Base-by-base conservation (phyloP, 2,329 filamentous ascomycete species). In the Furcasterigmium sp. region DNA sequence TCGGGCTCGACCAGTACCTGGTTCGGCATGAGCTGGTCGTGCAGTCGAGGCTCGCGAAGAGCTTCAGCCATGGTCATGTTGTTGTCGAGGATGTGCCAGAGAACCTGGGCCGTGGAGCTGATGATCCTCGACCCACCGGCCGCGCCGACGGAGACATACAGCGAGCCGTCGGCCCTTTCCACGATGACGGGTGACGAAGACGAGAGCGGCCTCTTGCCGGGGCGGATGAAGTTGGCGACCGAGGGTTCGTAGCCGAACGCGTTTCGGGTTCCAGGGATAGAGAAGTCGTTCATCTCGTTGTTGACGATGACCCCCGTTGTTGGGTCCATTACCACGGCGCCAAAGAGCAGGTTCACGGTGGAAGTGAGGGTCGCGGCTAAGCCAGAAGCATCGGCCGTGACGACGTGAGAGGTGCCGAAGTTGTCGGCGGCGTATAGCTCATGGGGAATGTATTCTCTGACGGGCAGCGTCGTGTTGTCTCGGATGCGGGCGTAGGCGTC, bases 261-360 rank as follows among this genome's bases (percentile, higher is more conserved):
- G 60, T 95, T 95, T 45, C 73, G 75, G 2, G 75, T 68, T 42
- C 80, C 80, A 1, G 91, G 91, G 54, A 95, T 90, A 39, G 84
- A 88, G 69, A 96, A 96, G 67, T 95, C 89, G 69, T 83, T 76
- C 73, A 80, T 80, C 62, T 84, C 75, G 60, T 82, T 72, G 62
- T 82, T 84, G 20, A 94, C 79, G 43, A 94, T 87, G 45, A 95
- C 75, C 15, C 91, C 91, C 0, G 89, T 91, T 53, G 84, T 76
- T 0, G 89, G 87, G 1, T 91, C 85, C 64, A 95, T 80, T 50
- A 95, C 62, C 17, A 81, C 74, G 21, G 82, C 84, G 37, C 91
- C 91, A 54, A 95, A 97, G 3, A 93, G 73, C 5, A 93, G 72
- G 62, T 96, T 96, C 44, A 96, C 72, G 0, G 91, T 96, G 1